Evolutionary conservation across 1,284 basidiomycete genomes (phyloP), one percentile per base, ranked within the genome.

Genomic region (Cryptococcus wingfieldii): DNA sequence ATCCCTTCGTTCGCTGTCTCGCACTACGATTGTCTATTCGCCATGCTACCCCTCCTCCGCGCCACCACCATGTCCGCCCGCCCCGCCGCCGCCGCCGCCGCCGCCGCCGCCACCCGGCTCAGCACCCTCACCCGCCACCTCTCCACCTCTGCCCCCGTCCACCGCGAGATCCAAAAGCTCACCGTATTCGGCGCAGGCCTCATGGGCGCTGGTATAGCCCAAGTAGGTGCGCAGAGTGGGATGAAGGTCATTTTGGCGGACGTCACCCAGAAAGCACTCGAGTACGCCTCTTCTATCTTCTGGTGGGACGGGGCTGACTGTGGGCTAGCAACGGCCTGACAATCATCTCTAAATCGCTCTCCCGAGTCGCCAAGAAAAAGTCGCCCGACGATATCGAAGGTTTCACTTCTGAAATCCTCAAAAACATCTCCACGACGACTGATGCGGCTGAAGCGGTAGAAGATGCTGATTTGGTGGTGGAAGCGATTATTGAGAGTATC

Each of bases 401-500:
- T 2, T 74, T 63, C 62, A 69, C 71, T 54, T 71, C 76, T 54
- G 62, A 67, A 25, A 71, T 81, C 25, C 71, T 82, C 53, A 69
- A 71, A 57, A 79, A 78, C 60, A 79, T 83, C 61, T 68, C 70
- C 52, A 73, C 78, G 3, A 81, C 80, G 5, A 82, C 81, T 9
- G 80, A 82, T 59, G 76, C 80, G 53, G 72, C 61, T 6, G 72
- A 77, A 52, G 81, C 80, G 3, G 80, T 82, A 38, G 62, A 77
- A 43, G 58, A 75, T 5, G 74, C 80, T 3, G 82, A 83, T 66
- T 70, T 83, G 47, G 81, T 83, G 47, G 77, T 83, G 53, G 82
- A 83, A 69, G 82, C 82, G 6, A 83, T 83, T 58, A 81, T 83
- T 58, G 82, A 83, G 65, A 80, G 79, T 60, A 67, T 83, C 52